Conservation (phyloP, 805 yeast species). For the Metschnikowia gruessii region DNA sequence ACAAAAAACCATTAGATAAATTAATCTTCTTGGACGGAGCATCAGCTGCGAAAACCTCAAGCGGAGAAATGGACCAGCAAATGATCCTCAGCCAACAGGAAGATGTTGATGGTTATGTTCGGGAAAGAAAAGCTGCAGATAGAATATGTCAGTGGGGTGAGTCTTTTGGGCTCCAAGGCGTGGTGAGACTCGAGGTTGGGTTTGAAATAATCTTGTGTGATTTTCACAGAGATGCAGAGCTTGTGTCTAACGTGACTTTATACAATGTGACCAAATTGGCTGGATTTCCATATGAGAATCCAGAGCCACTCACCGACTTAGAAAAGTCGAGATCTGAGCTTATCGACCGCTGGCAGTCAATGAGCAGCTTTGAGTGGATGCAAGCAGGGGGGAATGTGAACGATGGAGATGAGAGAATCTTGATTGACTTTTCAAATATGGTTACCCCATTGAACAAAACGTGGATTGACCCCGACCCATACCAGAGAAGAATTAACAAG, state of each 20-base stretch:
- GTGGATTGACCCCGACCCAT: slow-evolving; percentile 47
- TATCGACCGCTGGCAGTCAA: slow-evolving; percentile 27
- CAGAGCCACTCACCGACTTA: slow-evolving; percentile 2
- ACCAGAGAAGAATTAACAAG: slow-evolving; percentile 38
- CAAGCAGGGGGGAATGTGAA: slow-evolving; percentile 47
- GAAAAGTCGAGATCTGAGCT: slow-evolving; percentile 13
- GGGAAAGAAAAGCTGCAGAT: slow-evolving; percentile 47
- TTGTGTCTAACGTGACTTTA: slow-evolving; percentile 46
- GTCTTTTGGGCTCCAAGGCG: slow-evolving; percentile 55
- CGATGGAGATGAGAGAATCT: slow-evolving; percentile 47
- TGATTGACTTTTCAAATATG: slow-evolving; percentile 50
- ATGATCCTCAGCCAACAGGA: slow-evolving; percentile 22
- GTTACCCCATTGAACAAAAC: slow-evolving; percentile 55
- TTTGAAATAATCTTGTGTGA: slow-evolving; percentile 62
- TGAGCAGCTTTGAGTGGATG: slow-evolving; percentile 44
- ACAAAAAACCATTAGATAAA: slow-evolving; percentile 45
- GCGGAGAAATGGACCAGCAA: slow-evolving; percentile 61
- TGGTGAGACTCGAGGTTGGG: slow-evolving; percentile 56
- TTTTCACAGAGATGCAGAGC: slow-evolving; percentile 46
- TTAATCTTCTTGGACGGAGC: slow-evolving; percentile 62
- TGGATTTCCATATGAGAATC: slow-evolving; percentile 33
- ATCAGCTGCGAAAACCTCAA: slow-evolving; percentile 55
- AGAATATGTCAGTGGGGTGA: slow-evolving; percentile 56
- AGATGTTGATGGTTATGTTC: slow-evolving; percentile 22
- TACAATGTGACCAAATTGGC: slow-evolving; percentile 34